Percentiles rank a stretch among this genome's conserved stretches.
These are phyloP conservation scores for Colletotrichum destructivum DNA, from an alignment of 2,329 filamentous ascomycete species.

Conservation along the genomic window DNA sequence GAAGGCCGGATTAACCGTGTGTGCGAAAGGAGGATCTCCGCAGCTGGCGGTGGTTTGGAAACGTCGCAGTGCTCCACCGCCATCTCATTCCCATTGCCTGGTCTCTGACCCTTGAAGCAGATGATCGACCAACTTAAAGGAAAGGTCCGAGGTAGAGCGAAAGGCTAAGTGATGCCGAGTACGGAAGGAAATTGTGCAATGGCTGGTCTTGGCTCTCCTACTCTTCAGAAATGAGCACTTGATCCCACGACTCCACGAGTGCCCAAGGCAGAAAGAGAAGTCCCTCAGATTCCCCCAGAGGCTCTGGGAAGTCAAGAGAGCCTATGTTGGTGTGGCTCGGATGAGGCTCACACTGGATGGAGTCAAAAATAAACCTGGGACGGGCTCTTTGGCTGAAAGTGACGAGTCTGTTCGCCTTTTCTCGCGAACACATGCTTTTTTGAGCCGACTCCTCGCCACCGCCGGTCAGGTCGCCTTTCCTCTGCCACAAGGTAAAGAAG, in stretches of 20 bases:
- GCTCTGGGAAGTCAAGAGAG: background rate
- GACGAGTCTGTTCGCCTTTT: background rate
- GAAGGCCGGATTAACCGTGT: background rate
- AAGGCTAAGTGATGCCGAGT: too few species aligned
- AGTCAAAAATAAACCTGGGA: slow-evolving; percentile 20
- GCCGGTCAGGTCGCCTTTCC: background rate
- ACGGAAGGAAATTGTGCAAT: background rate
- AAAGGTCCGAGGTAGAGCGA: slow-evolving; percentile 15
- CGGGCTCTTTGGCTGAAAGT: background rate
- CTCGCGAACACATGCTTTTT: background rate
- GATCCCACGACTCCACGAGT: too few species aligned
- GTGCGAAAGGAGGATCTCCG: slow-evolving; percentile 3
- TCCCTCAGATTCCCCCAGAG: too few species aligned
- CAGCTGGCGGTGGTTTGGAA: slow-evolving; percentile 18
- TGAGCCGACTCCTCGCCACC: background rate
- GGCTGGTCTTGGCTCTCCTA: background rate
- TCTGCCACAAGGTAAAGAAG: too few species aligned
- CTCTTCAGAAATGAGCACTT: background rate
- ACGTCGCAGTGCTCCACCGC: slow-evolving; percentile 22
- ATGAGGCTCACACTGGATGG: slow-evolving; percentile 34
- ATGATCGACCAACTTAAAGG: slow-evolving; percentile 31
- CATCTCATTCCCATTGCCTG: slow-evolving; percentile 8
- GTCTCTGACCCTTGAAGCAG: slow-evolving; percentile 22
- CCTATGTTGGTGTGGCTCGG: slow-evolving; percentile 30
- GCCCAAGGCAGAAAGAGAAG: too few species aligned